phyloP scores from a whole-genome alignment of 768 basidiomycete genomes.

The Lactarius tabidus region DNA sequence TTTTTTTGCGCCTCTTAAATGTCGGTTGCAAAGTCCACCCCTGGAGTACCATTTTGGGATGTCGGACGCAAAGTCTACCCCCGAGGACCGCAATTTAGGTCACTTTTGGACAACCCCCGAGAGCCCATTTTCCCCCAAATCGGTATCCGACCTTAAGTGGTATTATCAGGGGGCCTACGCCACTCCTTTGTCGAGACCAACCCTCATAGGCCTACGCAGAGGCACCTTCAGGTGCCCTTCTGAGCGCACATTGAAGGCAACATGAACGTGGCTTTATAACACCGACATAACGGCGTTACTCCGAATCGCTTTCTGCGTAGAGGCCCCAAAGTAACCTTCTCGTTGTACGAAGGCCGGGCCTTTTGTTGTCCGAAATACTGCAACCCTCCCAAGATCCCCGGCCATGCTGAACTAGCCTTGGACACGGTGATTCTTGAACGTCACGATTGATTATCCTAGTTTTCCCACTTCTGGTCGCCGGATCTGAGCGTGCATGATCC shows the following conservation, averaged over 20 bases:
- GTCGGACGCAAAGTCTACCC: no score
- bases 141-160: no score
- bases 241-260: background rate
- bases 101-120: no score
- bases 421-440: background rate
- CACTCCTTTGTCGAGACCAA: no score
- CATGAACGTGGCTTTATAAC: background rate
- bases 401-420: background rate
- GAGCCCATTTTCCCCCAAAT: no score
- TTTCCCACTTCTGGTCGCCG: background rate
- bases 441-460: background rate
- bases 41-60: no score
- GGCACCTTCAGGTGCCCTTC: background rate
- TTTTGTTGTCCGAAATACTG: background rate
- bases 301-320: background rate
- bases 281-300: background rate
- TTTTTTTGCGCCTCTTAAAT: no score
- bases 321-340: background rate
- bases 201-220: no score
- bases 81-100: no score
- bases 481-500: no score
- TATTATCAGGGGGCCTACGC: no score
- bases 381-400: background rate
- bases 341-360: background rate
- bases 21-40: no score